Evolutionary conservation across 768 basidiomycete species (phyloP), one percentile per base, ranked within the genome.

Genomic region (Leccinum subgranulosum): DNA sequence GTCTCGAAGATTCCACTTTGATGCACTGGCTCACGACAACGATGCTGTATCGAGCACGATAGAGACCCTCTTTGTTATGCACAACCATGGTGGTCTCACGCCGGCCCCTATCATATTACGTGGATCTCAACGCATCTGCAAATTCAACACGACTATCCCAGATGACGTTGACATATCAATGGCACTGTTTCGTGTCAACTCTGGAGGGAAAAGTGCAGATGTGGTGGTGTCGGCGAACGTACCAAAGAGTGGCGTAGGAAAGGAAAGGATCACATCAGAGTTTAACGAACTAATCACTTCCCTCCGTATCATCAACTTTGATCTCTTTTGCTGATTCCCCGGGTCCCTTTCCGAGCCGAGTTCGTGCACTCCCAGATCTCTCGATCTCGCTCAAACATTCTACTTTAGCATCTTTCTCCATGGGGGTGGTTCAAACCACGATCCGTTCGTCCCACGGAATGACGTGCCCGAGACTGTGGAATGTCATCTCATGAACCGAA

Each of bases 1-100:
- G 28, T 45, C 29, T 29, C 9, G 54, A 72, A 99, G 96, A 71
- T 94, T 88, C 66, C 95, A 97, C 75, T 97, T 97, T 62, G 81
- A 85, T 53, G 88, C 94, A 1, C 74, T 98, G 46, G 95, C 94
- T 12, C 85, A 96, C 65, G 97, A 98, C 74, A 98, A 97, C 68
- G 76, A 81, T 23, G 92, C 96, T 6, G 61, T 72, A 43, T 78
- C 79, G 10, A 74, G 76, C 10, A 68, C 59, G 23, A 78, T 94
- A 19, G 57, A 78, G 19, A 69, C 67, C 3, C 70, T 84, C 27
- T 56, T 60, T n/a, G 65, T 76, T 3, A 60, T 79, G 33, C 66
- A 69, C 53, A 78, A 83, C 65, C 69, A 74, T 62, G 68, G 74
- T 63, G 81, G 81, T 63, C 59, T 65, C 10, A 88, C 85, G 1